phyloP scores from a whole-genome alignment of 345 rosid species.

The Citrus sinensis region DNA sequence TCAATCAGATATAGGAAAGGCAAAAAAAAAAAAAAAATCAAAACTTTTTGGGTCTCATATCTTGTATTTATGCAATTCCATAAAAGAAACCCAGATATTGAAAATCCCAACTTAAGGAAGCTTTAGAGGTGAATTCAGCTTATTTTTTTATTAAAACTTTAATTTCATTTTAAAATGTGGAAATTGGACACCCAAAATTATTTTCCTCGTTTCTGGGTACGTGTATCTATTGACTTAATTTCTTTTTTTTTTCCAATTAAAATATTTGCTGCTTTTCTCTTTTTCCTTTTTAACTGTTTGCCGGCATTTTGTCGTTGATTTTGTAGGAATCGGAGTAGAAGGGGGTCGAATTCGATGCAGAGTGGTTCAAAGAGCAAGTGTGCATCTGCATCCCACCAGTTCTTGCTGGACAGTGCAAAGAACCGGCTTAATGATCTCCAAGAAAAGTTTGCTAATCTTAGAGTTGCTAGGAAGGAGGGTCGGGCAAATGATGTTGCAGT shows the following conservation, averaged over 20 bases:
- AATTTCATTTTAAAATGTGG: neutral
- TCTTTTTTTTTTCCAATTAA: neutral
- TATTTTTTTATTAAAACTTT: neutral
- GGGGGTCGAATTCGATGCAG: slow-evolving; percentile 28
- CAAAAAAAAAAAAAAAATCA: neutral
- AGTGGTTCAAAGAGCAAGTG: slow-evolving; percentile 45
- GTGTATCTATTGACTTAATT: neutral
- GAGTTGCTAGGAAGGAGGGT: slow-evolving; percentile 63
- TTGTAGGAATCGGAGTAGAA: slow-evolving; percentile 3
- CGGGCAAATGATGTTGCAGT: slow-evolving; percentile 42
- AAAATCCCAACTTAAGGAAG: neutral
- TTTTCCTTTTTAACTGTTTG: neutral
- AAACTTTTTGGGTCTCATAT: neutral
- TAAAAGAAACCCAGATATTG: neutral
- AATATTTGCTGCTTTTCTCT: neutral
- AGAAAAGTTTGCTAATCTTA: slow-evolving; percentile 51
- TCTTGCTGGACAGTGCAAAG: slow-evolving; percentile 54
- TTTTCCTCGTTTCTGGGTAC: neutral
- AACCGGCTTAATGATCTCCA: slow-evolving; percentile 56
- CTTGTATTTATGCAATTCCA: neutral
- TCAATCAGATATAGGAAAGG: neutral
- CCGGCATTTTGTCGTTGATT: neutral
- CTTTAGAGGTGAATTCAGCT: neutral
- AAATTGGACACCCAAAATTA: neutral
- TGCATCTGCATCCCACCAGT: slow-evolving; percentile 43